Evolutionary conservation across 2,329 filamentous ascomycete genomes (phyloP), one percentile per base, ranked within the genome.

Genomic region (Xylaria sp.): DNA sequence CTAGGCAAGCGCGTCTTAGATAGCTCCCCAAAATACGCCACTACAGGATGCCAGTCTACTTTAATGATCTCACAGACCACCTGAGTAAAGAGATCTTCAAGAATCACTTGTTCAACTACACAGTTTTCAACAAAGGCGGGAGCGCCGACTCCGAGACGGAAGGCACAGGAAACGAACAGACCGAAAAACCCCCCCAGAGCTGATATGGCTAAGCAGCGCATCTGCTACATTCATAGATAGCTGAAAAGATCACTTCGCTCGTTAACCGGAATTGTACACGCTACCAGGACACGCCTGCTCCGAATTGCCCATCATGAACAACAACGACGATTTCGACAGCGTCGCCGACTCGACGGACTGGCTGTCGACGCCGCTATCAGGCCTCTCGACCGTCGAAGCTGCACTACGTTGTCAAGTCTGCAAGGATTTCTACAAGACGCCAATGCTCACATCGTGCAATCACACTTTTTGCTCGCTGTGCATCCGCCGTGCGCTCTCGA

Each of bases 381-480:
- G 83, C 15, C 87, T 97, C 64, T 85, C 89, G 57, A 83, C 88
- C 15, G 88, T 99, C 71, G 96, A 99, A 77, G 90, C 92, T 69
- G 90, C 94, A 2, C 86, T 99, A 23, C 93, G 96, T 75, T 99
- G 96, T 82, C 93, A 98, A 81, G 92, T 99, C 69, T 99, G 96
- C 88, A 98, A 98, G 79, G 97, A 99, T 80, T 97, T 98, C 82
- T 98, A 93, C 83, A 90, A 90, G 70, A 97, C 94, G 60, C 96
- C 96, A 0, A 96, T 99, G 88, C 91, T 98, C 71, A 99, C 96
- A 0, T 92, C 93, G 1, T 99, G 96, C 82, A 92, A 90, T 63
- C 96, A 99, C 79, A 98, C 96, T 0, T 99, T 99, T 78, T 99
- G 96, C 85, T 98, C 95, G 7, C 83, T 97, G 63, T 99, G 96